A percentile compares a stretch with the other conserved stretches of the same genome.
Evolutionary conservation across 805 yeast genomes (phyloP).

Genomic region (Candida gorgasii): DNA sequence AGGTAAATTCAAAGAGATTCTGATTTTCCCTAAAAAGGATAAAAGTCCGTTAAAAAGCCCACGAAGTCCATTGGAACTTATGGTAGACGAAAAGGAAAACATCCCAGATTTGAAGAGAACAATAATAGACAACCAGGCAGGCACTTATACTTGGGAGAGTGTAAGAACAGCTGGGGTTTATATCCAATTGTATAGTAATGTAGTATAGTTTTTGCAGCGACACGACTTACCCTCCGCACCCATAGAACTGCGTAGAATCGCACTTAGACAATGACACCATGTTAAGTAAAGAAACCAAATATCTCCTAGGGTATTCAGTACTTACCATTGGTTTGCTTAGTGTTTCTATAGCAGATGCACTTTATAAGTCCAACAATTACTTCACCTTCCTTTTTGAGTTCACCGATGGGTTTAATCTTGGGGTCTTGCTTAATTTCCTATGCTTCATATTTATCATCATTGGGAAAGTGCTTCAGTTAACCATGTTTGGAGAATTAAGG

Average conservation of each 20-base stretch:
- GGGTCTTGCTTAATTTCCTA: conserved; percentile 28
- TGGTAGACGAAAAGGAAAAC: conserved; percentile 15
- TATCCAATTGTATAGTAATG: conserved; percentile 2
- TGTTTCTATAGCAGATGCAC: conserved; percentile 24
- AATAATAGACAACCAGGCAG: conserved; percentile 9
- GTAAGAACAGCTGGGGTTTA: background rate
- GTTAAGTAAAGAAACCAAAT: conserved; percentile 15
- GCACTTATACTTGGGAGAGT: background rate
- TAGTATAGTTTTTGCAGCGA: background rate
- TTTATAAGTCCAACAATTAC: conserved; percentile 22
- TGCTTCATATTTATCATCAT: conserved; percentile 21
- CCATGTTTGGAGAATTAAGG: conserved; percentile 75
- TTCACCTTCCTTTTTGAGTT: conserved; percentile 27
- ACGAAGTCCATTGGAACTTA: conserved; percentile 8
- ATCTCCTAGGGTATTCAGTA: conserved; percentile 21
- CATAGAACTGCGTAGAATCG: background rate
- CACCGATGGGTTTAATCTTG: conserved; percentile 32
- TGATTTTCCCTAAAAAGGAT: conserved; percentile 6
- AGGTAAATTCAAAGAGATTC: conserved; percentile 3
- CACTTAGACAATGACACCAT: conserved; percentile 8
- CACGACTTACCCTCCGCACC: background rate
- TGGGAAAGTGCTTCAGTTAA: conserved; percentile 46
- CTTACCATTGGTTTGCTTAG: conserved; percentile 21
- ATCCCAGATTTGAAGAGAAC: conserved; percentile 14
- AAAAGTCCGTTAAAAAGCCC: conserved; percentile 10